A percentile compares a stretch with the other conserved stretches of the same genome.
Evolutionary conservation across 164 flowering plant species (phyloP).

Genomic region (Vitis labrusca): DNA sequence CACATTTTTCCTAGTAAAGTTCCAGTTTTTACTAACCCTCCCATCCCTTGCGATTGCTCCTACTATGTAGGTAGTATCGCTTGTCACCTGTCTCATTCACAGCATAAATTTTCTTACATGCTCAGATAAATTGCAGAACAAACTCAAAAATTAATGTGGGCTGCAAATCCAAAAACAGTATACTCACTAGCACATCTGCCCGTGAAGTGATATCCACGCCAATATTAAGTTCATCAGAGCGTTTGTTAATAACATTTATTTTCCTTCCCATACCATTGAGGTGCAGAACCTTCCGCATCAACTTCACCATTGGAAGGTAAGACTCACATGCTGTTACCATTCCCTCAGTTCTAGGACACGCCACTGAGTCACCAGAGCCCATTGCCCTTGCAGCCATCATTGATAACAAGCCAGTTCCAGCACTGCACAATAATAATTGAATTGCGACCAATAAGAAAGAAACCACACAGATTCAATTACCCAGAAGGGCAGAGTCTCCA

Average conservation of each 20-base stretch:
- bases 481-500: too few relatives aligned
- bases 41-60: not conserved
- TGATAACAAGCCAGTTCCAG: constrained; percentile 93
- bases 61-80: not conserved
- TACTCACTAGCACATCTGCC: constrained; percentile 83
- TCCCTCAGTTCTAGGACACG: constrained; percentile 31
- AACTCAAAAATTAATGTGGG: not conserved
- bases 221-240: constrained; percentile 83
- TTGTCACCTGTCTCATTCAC: not conserved
- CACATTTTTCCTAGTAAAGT: not conserved
- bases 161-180: not conserved
- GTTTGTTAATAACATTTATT: constrained; percentile 61
- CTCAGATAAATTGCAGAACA: too few relatives aligned
- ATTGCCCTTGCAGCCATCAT: constrained; percentile 96
- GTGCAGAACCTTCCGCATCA: constrained; percentile 75
- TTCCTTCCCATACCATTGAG: constrained; percentile 63
- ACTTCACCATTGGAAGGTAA: constrained; percentile 92
- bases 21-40: not conserved
- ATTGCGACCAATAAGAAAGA: too few relatives aligned
- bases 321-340: constrained; percentile 87
- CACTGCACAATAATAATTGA: constrained; percentile 37
- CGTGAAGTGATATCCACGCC: constrained; percentile 69
- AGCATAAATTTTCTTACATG: too few relatives aligned
- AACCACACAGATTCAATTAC: too few relatives aligned
- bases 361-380: constrained; percentile 27